Evolutionary conservation across 768 basidiomycete genomes (phyloP).

Genomic region (Hygrocybe coccinea): DNA sequence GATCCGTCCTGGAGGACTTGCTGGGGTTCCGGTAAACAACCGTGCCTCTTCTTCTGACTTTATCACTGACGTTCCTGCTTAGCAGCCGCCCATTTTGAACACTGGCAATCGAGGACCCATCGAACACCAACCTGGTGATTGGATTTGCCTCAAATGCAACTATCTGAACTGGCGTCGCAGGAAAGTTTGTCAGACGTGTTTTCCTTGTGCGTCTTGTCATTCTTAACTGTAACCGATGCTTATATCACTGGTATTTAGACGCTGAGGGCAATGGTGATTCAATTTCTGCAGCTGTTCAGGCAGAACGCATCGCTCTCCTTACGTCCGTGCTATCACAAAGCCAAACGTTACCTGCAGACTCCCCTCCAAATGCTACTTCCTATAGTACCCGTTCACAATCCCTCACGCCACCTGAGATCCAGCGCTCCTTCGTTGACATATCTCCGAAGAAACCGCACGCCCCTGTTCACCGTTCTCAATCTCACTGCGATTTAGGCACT

Average conservation of each 20-base stretch:
- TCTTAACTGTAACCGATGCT: constrained; percentile 4
- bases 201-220: constrained; percentile 56
- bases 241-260: constrained; percentile 39
- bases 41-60: neutral
- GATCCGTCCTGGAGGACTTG: constrained; percentile 56
- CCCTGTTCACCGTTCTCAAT: constrained; percentile 47
- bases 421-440: constrained; percentile 36
- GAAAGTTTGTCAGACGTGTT: constrained; percentile 87
- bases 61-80: constrained; percentile 7
- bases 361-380: constrained; percentile 13
- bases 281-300: constrained; percentile 78
- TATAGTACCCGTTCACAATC: constrained; percentile 40
- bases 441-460: constrained; percentile 30
- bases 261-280: constrained; percentile 88
- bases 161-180: constrained; percentile 84
- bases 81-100: constrained; percentile 85
- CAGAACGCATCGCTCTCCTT: constrained; percentile 76
- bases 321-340: constrained; percentile 67
- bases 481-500: constrained; percentile 44
- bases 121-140: constrained; percentile 78
- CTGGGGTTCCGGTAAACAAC: constrained; percentile 50
- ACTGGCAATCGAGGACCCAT: constrained; percentile 87
- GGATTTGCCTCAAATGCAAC: constrained; percentile 80
- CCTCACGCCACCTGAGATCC: constrained; percentile 42
- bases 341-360: constrained; percentile 27